Percentiles rank a stretch among this genome's conserved stretches.
Evolutionary conservation across 2,329 filamentous ascomycete genomes (phyloP).

Genomic region (Colletotrichum camelliae): DNA sequence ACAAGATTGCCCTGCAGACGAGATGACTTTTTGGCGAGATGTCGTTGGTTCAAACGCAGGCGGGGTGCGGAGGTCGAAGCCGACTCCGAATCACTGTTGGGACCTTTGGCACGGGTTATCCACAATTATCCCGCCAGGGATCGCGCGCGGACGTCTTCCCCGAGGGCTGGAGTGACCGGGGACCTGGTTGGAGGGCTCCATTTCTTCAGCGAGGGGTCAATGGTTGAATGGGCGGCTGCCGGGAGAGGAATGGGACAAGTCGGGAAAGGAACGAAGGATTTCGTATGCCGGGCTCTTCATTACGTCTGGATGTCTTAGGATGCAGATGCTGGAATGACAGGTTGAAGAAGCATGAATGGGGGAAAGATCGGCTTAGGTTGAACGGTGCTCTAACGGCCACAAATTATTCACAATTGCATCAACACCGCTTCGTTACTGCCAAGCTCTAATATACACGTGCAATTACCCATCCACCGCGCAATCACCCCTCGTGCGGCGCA

Average conservation of each 20-base stretch:
- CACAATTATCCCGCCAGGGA: background rate
- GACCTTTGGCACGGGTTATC: background rate
- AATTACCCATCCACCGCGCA: background rate
- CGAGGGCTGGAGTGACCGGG: background rate
- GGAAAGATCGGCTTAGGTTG: background rate
- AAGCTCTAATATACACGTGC: background rate
- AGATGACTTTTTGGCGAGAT: background rate
- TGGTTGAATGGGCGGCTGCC: background rate
- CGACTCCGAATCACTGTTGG: background rate
- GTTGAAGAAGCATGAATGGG: background rate
- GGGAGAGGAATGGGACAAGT: fast-evolving
- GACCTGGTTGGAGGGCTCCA: background rate
- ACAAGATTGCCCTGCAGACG: background rate
- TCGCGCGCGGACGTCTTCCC: background rate
- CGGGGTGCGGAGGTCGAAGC: background rate
- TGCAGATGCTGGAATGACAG: background rate
- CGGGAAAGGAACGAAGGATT: background rate
- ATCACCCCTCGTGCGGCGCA: background rate
- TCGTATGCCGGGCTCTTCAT: background rate
- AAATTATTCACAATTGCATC: background rate
- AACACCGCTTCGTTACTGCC: background rate
- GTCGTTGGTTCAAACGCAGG: background rate
- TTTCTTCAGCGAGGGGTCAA: background rate
- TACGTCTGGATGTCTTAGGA: background rate
- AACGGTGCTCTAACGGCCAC: background rate